Evolutionary conservation across 768 basidiomycete species (phyloP).

Genomic region (Lactarius sanguifluus): DNA sequence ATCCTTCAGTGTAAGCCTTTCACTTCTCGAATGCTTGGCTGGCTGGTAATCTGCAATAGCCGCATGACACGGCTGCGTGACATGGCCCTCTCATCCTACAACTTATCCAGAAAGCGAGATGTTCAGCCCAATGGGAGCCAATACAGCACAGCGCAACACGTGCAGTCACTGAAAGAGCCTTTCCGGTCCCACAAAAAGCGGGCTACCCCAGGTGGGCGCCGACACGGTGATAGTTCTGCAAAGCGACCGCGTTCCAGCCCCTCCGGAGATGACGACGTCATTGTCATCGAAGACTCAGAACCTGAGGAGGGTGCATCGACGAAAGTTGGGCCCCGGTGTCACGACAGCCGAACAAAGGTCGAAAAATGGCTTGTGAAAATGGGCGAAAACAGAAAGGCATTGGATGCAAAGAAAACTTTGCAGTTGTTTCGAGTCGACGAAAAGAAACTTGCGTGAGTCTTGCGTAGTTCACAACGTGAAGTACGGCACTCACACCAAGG

Average conservation of each 20-base stretch:
- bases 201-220: not conserved
- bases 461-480: not conserved
- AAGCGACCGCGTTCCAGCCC: conserved; percentile 27
- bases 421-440: conserved; percentile 51
- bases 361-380: not conserved
- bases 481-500: conserved; percentile 25
- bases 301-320: not conserved
- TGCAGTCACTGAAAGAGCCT: conserved; percentile 14
- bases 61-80: conserved; percentile 13
- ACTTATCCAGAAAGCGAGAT: not conserved
- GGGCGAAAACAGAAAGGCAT: conserved; percentile 17
- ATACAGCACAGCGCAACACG: not conserved
- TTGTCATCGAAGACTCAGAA: conserved; percentile 37
- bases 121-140: not conserved
- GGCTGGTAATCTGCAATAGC: conserved; percentile 1
- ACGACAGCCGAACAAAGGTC: conserved; percentile 25
- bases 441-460: conserved; percentile 44
- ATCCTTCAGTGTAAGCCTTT: conserved; percentile 62
- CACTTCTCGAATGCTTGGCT: not conserved
- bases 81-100: conserved; percentile 17
- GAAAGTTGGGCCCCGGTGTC: not conserved
- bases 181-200: conserved; percentile 12
- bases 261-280: conserved; percentile 24
- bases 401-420: conserved; percentile 41
- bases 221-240: not conserved